Evolutionary conservation across 768 basidiomycete species (phyloP).

Genomic region (Gyrodon lividus): DNA sequence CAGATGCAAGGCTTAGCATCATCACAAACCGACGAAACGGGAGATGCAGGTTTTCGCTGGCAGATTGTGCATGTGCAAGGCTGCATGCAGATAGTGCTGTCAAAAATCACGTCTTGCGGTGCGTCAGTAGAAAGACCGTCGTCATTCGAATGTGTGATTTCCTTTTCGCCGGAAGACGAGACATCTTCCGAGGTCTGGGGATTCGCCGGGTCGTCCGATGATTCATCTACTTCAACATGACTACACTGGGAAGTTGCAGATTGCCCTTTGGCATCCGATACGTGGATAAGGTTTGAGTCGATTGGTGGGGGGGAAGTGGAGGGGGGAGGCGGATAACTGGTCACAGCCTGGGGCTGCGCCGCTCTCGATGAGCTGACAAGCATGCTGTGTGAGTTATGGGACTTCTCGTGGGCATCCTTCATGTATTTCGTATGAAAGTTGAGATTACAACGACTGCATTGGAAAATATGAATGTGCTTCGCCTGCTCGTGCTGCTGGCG

Average conservation of each 20-base stretch:
- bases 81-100: background rate
- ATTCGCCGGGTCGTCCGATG: too few species aligned
- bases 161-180: slow-evolving; percentile 2
- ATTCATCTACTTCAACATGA: too few species aligned
- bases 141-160: slow-evolving; percentile 11
- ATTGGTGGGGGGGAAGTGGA: background rate
- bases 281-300: too few species aligned
- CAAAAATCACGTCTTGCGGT: background rate
- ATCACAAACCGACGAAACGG: background rate
- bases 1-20: background rate
- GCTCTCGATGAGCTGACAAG: too few species aligned
- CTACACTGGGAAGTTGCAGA: background rate
- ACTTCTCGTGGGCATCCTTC: slow-evolving; percentile 7
- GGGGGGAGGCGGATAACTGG: background rate
- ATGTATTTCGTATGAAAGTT: background rate
- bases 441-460: slow-evolving; percentile 6
- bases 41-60: background rate
- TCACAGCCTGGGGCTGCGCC: too few species aligned
- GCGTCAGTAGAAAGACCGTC: background rate
- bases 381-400: background rate
- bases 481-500: background rate
- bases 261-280: background rate
- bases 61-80: slow-evolving; percentile 5
- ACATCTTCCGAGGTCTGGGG: background rate
- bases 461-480: background rate